Percentiles rank a stretch among this genome's conserved stretches.
Conservation (phyloP, 805 yeast species). For the Pichia nanzhaoensis region DNA sequence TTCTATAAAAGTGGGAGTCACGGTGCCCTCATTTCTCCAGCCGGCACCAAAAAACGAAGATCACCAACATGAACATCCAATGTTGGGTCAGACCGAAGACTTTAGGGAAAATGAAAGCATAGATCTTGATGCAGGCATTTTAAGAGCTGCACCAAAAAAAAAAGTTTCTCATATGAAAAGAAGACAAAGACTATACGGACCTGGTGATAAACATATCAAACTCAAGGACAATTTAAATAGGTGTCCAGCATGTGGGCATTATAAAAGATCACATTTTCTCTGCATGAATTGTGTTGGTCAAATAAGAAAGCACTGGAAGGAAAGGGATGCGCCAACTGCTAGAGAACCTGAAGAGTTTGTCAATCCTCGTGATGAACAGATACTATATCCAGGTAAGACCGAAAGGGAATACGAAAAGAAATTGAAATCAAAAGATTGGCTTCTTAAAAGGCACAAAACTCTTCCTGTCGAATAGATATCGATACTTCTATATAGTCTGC, state of each 20-base stretch:
- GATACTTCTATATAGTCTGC: neutral
- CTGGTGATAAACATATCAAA: constrained; percentile 75
- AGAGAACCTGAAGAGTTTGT: constrained; percentile 36
- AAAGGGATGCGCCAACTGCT: constrained; percentile 25
- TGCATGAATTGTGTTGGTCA: constrained; percentile 91
- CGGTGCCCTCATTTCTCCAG: constrained; percentile 17
- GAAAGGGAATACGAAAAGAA: constrained; percentile 39
- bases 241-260: constrained; percentile 94
- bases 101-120: constrained; percentile 32
- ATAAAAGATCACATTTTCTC: constrained; percentile 80
- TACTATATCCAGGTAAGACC: constrained; percentile 70
- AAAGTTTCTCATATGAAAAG: constrained; percentile 82
- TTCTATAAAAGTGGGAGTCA: constrained; percentile 16
- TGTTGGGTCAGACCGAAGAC: constrained; percentile 27
- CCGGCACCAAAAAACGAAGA: constrained; percentile 9
- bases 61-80: constrained; percentile 16
- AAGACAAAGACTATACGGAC: constrained; percentile 75
- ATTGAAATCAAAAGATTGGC: constrained; percentile 48
- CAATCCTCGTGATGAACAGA: constrained; percentile 53
- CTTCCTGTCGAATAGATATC: constrained; percentile 39
- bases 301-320: constrained; percentile 64
- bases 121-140: constrained; percentile 60
- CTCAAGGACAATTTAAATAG: constrained; percentile 71
- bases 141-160: constrained; percentile 91
- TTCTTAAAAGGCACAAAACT: constrained; percentile 48